These are phyloP conservation scores for Alternaria incomplexa DNA, from an alignment of 2,329 filamentous ascomycete genomes.

Conservation along the genomic window DNA sequence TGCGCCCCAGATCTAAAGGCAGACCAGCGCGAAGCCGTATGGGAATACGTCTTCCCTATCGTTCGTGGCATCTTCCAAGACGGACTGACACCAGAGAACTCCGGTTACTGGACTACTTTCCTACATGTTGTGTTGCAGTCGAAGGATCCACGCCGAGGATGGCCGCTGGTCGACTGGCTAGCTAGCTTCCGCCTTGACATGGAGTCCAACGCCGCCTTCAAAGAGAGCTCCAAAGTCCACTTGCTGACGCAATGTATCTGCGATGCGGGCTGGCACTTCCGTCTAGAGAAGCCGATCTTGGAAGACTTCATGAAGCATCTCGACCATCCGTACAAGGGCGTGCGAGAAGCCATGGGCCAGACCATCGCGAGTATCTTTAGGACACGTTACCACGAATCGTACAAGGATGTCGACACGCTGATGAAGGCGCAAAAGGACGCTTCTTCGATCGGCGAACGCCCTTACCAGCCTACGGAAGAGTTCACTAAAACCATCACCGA, in stretches of 20 bases:
- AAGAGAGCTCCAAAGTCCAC: conserved; percentile 95
- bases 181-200: conserved; percentile 90
- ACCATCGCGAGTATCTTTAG: conserved; percentile 88
- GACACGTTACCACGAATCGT: conserved; percentile 92
- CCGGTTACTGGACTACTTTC: conserved; percentile 93
- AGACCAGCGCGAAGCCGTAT: conserved; percentile 76
- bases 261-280: conserved; percentile 96
- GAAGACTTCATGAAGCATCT: conserved; percentile 89
- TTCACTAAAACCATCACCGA: conserved; percentile 74
- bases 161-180: conserved; percentile 83
- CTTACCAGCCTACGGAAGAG: conserved; percentile 79
- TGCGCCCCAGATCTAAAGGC: conserved; percentile 79
- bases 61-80: conserved; percentile 87
- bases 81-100: conserved; percentile 90
- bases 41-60: conserved; percentile 90
- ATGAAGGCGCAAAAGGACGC: conserved; percentile 78
- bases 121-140: conserved; percentile 86
- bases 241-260: conserved; percentile 86
- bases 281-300: conserved; percentile 83
- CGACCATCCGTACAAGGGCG: conserved; percentile 97
- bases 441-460: conserved; percentile 82
- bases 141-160: conserved; percentile 86
- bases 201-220: conserved; percentile 95
- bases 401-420: conserved; percentile 76
- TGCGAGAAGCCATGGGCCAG: conserved; percentile 91